phyloP scores from a whole-genome alignment of 164 flowering plant species.

The Magnolia changhungtana region DNA sequence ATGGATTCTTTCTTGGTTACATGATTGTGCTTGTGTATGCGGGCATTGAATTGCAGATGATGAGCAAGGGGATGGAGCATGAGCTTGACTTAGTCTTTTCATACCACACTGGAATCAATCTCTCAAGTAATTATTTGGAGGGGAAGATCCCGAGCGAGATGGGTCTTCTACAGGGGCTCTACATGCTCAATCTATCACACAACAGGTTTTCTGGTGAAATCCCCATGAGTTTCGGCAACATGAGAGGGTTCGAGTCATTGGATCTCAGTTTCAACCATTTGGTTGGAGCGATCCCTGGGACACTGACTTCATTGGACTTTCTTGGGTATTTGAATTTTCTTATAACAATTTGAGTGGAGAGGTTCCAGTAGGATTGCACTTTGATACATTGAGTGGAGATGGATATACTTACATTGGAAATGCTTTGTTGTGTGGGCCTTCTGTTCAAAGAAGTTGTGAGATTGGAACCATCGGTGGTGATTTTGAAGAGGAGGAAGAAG shows the following conservation, averaged over 20 bases:
- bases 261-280: constrained; percentile 17
- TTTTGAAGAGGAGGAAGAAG: too few relatives aligned
- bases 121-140: constrained; percentile 12
- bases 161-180: constrained; percentile 17
- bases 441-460: too few relatives aligned
- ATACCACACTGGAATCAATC: constrained; percentile 17
- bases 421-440: too few relatives aligned
- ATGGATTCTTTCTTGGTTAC: constrained; percentile 9
- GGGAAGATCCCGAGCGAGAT: not conserved
- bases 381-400: too few relatives aligned
- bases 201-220: constrained; percentile 18
- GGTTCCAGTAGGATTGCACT: too few relatives aligned
- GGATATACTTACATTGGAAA: too few relatives aligned
- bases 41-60: constrained; percentile 13
- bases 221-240: constrained; percentile 15
- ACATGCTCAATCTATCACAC: constrained; percentile 19
- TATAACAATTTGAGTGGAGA: too few relatives aligned
- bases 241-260: constrained; percentile 20
- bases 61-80: constrained; percentile 9
- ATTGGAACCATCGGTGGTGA: too few relatives aligned
- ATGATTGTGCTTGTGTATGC: constrained; percentile 1
- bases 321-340: constrained; percentile 18
- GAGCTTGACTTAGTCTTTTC: not conserved
- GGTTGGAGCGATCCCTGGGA: constrained; percentile 14
- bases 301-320: constrained; percentile 15